Evolutionary conservation across 208 protist species (phyloP).

Genomic region (Leishmania turanica): DNA sequence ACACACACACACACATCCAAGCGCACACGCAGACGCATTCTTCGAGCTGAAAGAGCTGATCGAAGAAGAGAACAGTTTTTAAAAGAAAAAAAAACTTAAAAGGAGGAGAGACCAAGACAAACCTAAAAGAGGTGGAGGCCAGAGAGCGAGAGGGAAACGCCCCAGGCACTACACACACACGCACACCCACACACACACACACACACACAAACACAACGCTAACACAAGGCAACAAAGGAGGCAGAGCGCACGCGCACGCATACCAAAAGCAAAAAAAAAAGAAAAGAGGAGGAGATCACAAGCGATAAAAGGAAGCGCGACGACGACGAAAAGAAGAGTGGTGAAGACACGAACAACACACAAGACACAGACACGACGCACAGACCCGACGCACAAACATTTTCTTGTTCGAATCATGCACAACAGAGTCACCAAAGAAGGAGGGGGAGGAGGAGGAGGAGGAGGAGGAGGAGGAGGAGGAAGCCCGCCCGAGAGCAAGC

Average conservation of each 20-base stretch:
- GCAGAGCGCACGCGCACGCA: not conserved
- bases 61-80: not conserved
- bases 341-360: not conserved
- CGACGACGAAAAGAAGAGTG: not conserved
- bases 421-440: not conserved
- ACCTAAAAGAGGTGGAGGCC: too few relatives aligned
- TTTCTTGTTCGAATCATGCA: too few relatives aligned
- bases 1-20: not conserved
- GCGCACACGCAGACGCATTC: not conserved
- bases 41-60: not conserved
- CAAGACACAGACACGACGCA: not conserved
- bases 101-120: not conserved
- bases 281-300: constrained; percentile 7
- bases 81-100: not conserved
- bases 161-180: not conserved
- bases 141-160: too few relatives aligned
- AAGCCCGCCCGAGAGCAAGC: not conserved
- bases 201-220: not conserved
- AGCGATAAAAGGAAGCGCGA: not conserved
- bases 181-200: constrained; percentile 2
- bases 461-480: not conserved
- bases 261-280: not conserved
- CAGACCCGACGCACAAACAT: not conserved
- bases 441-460: not conserved
- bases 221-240: not conserved